A percentile compares a stretch with the other conserved stretches of the same genome.
These are phyloP conservation scores for Floccularia luteovirens DNA, from an alignment of 768 basidiomycete genomes.

Conservation along the genomic window DNA sequence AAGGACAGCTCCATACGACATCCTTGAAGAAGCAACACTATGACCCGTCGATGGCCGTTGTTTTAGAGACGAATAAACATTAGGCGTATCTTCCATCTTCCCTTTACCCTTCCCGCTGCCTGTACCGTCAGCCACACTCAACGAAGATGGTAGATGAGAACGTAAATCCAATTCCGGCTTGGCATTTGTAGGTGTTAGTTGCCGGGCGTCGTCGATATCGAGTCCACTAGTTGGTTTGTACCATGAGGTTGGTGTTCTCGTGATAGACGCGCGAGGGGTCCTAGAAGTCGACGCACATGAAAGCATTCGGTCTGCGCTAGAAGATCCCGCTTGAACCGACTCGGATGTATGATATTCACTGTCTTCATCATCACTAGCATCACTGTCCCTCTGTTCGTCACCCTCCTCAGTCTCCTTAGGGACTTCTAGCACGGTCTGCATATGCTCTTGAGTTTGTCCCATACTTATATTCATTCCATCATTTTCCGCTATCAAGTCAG, in stretches of 20 bases:
- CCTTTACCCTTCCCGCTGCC: no score
- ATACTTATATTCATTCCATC: no score
- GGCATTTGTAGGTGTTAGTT: background rate
- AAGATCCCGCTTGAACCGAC: constrained; percentile 1
- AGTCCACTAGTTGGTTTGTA: background rate
- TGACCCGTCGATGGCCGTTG: no score
- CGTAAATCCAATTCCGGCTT: background rate
- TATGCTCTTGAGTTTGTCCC: no score
- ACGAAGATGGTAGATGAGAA: no score
- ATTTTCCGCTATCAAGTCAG: no score
- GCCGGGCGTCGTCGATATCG: background rate
- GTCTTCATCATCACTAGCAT: background rate
- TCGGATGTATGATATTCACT: background rate
- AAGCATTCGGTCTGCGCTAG: constrained; percentile 1
- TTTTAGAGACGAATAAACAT: no score
- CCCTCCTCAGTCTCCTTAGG: constrained; percentile 1
- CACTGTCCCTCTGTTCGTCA: constrained; percentile 1
- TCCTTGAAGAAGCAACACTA: no score
- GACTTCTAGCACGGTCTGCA: no score
- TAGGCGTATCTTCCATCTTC: no score
- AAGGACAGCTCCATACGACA: no score
- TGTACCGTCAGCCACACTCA: no score
- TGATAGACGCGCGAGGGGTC: background rate
- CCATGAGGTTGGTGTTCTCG: background rate
- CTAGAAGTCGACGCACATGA: background rate